Base-by-base conservation (phyloP, 805 yeast genomes). In the Cephaloascus albidus region DNA sequence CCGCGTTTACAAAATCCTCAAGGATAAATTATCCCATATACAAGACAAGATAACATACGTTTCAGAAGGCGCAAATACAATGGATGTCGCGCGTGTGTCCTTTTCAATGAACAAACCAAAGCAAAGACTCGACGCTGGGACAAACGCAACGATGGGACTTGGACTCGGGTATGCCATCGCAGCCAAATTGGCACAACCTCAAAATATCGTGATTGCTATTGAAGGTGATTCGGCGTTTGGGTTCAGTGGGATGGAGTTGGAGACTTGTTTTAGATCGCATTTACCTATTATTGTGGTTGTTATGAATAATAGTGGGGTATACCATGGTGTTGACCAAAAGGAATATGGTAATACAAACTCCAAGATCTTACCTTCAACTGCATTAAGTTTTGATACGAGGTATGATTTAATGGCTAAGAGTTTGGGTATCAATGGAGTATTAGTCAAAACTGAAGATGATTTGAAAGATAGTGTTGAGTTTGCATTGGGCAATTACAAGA, bases 201-300 rank as follows among this genome's bases (percentile, higher is more conserved):
- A 57, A 0, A 58, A 64, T 34, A 54, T 60, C 4, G 76, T 79
- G 0, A 55, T 82, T 3, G 74, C 81, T 4, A 74, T 81, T 23
- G 82, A 78, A 52, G 89, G 88, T 4, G 88, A 82, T 52, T 81
- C 88, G 1, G 88, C 88, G 2, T 78, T 81, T 60, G 88, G 88
- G 2, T 81, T 81, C 50, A 75, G 83, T 4, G 85, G 76, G 0
- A 69, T 80, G 68, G 89, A 81, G 46, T 45, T 81, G n/a, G 88
- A 82, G 50, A 81, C 89, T 0, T 74, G 82, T 1, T 75, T 74
- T 4, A 58, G 88, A 33, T 57, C 66, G 20, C 51, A 63, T 3
- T 54, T 81, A 18, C 81, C 81, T 2, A 56, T 79, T 45, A 56
- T 80, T 4, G 60, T 81, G 8, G 63, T 76, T 19, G 76, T 81